Conservation (phyloP, 2,329 filamentous ascomycete genomes). For the Cladosporium colombiae region DNA sequence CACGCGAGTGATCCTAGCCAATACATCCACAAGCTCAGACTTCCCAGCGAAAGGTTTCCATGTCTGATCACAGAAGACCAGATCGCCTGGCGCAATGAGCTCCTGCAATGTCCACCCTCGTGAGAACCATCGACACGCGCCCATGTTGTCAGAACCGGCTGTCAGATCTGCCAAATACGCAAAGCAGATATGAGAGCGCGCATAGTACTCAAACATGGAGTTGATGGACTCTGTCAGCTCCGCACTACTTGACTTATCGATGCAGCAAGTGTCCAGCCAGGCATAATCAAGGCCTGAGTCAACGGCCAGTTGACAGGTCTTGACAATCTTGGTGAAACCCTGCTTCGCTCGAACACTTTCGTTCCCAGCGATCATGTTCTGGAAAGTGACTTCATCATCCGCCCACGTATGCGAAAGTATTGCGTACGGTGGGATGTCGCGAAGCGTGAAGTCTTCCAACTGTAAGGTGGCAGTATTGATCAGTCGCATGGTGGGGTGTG, state of each 20-base stretch:
- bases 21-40: background rate
- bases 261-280: constrained; percentile 32
- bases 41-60: constrained; percentile 26
- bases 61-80: constrained; percentile 24
- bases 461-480: constrained; percentile 16
- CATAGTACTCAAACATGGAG: constrained; percentile 30
- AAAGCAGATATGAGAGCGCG: constrained; percentile 24
- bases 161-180: constrained; percentile 22
- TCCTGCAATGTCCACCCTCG: constrained; percentile 28
- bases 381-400: constrained; percentile 21
- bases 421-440: constrained; percentile 19
- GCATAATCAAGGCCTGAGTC: constrained; percentile 20
- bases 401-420: constrained; percentile 25
- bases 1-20: background rate
- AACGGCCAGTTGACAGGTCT: constrained; percentile 6
- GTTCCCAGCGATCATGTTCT: constrained; percentile 21
- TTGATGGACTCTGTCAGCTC: constrained; percentile 29
- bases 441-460: constrained; percentile 11
- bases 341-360: background rate
- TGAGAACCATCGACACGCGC: constrained; percentile 22
- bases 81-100: constrained; percentile 20
- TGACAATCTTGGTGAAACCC: constrained; percentile 1
- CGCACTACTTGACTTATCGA: constrained; percentile 25
- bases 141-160: background rate
- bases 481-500: constrained; percentile 16